A percentile compares a stretch with the other conserved stretches of the same genome.
Conservation (phyloP, 176 grass and related monocot species). For the Bothriochloa decipiens region DNA sequence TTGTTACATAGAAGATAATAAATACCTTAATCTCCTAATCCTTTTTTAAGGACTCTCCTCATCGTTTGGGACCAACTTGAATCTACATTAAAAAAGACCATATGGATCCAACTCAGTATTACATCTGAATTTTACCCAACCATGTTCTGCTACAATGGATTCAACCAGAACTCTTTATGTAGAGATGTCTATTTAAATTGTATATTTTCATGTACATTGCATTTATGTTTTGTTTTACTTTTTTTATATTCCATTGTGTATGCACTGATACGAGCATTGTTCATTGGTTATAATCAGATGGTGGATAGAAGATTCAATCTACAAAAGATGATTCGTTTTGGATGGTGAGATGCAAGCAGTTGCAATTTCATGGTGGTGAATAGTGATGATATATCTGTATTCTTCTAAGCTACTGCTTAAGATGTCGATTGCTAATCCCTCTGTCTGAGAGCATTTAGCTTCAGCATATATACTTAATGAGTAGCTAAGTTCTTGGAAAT, state of each 20-base stretch:
- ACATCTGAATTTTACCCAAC: neutral
- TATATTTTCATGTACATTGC: neutral
- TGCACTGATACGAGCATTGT: neutral
- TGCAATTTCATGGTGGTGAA: neutral
- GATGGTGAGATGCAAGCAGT: neutral
- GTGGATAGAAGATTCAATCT: constrained; percentile 13
- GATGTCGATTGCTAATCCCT: neutral
- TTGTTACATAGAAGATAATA: neutral
- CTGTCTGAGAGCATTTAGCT: neutral
- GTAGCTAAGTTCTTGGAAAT: neutral
- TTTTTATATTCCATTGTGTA: neutral
- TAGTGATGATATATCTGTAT: constrained; percentile 14
- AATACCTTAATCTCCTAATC: neutral
- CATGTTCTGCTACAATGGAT: neutral
- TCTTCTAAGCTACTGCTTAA: neutral
- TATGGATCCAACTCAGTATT: neutral
- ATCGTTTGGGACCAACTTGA: neutral
- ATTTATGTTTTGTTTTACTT: neutral
- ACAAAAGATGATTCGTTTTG: neutral
- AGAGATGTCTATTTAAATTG: neutral
- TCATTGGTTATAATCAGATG: constrained; percentile 33
- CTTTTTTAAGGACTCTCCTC: neutral
- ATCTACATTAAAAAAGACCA: neutral
- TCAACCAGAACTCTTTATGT: neutral
- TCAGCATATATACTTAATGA: neutral